Percentiles rank a stretch among this genome's conserved stretches.
These are phyloP conservation scores for Heterobasidion annosum DNA, from an alignment of 1,284 basidiomycete species.

Conservation along the genomic window DNA sequence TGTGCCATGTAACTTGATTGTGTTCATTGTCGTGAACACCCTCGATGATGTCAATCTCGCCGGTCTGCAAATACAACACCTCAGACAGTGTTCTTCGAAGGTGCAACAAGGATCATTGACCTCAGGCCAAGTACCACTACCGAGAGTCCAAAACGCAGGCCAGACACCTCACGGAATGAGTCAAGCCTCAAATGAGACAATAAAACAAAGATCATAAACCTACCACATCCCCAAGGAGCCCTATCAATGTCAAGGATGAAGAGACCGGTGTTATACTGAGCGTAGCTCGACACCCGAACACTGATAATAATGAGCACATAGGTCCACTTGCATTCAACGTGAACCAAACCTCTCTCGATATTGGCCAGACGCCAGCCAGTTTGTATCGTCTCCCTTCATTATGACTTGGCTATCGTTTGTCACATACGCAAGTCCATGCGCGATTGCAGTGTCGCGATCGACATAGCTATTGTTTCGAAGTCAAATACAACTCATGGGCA, in stretches of 20 bases:
- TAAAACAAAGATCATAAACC: background rate
- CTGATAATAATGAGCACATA: conserved; percentile 20
- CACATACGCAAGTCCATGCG: conserved; percentile 40
- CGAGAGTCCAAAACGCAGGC: background rate
- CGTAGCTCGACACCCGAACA: conserved; percentile 36
- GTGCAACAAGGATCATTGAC: background rate
- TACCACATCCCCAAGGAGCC: background rate
- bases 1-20: conserved; percentile 56
- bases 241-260: background rate
- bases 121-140: background rate
- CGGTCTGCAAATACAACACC: conserved; percentile 30
- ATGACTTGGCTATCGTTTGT: conserved; percentile 50
- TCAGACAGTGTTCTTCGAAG: background rate
- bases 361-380: conserved; percentile 38
- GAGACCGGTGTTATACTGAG: background rate
- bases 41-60: conserved; percentile 79
- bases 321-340: background rate
- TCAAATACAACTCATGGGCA: conserved; percentile 2
- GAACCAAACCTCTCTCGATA: conserved; percentile 45
- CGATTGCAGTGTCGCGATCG: conserved; percentile 25
- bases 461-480: conserved; percentile 35
- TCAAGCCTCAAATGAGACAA: conserved; percentile 8
- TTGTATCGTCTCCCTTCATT: conserved; percentile 68
- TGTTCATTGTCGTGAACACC: conserved; percentile 67
- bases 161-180: background rate